These are phyloP conservation scores for Colletotrichum zoysiae DNA, from an alignment of 2,329 filamentous ascomycete species.

Conservation along the genomic window DNA sequence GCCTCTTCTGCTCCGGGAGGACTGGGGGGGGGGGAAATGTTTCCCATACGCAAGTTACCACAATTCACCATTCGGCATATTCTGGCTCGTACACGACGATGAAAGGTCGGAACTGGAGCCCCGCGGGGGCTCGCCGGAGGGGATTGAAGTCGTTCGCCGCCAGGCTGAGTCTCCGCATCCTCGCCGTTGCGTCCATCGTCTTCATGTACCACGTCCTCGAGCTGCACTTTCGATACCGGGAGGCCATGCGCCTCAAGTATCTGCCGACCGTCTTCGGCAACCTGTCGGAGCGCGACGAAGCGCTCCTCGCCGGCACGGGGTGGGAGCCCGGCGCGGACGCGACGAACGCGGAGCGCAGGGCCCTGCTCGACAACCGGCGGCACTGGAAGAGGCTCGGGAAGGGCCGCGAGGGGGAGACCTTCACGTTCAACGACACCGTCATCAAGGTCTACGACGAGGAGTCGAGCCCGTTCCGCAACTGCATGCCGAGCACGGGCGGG, in stretches of 20 bases:
- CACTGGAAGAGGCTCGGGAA: conserved; percentile 48
- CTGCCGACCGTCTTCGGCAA: conserved; percentile 30
- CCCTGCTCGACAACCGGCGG: conserved; percentile 42
- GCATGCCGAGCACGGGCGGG: conserved; percentile 42
- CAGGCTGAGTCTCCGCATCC: conserved; percentile 21
- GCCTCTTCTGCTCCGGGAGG: not conserved
- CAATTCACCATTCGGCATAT: not conserved
- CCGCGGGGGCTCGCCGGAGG: conserved; percentile 24
- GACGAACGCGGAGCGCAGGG: conserved; percentile 8
- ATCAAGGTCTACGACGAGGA: conserved; percentile 49
- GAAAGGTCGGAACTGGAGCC: conserved; percentile 37
- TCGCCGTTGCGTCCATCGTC: conserved; percentile 27
- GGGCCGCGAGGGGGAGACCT: conserved; percentile 50
- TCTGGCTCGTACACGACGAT: conserved; percentile 8
- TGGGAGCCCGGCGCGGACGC: conserved; percentile 13
- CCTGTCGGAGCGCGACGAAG: conserved; percentile 20
- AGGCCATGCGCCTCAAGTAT: conserved; percentile 39
- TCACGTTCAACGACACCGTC: conserved; percentile 47
- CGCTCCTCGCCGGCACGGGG: conserved; percentile 6
- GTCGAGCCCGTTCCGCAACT: conserved; percentile 50
- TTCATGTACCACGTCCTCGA: conserved; percentile 30
- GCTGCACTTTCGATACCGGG: conserved; percentile 35
- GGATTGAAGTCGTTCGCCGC: conserved; percentile 12
- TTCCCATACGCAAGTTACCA: not conserved
- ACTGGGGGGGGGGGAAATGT: not conserved